These are phyloP conservation scores for Chondrostereum purpureum DNA, from an alignment of 1,284 basidiomycete species.

Conservation along the genomic window DNA sequence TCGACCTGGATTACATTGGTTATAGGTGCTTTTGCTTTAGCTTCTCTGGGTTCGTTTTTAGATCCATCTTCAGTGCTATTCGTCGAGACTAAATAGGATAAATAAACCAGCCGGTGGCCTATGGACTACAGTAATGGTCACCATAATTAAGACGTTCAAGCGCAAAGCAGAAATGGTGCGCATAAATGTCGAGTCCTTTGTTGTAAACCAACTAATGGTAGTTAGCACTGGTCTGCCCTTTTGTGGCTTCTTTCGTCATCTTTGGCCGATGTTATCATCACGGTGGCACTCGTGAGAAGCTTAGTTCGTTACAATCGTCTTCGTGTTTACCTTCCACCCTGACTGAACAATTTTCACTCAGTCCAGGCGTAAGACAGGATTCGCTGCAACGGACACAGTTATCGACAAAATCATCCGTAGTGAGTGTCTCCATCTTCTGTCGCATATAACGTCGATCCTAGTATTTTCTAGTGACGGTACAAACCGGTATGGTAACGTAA, in stretches of 20 bases:
- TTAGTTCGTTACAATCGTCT: too few species aligned
- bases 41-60: constrained; percentile 38
- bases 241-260: neutral
- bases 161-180: neutral
- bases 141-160: neutral
- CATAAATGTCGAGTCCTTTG: too few species aligned
- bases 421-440: constrained; percentile 18
- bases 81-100: too few species aligned
- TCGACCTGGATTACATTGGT: constrained; percentile 29
- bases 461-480: constrained; percentile 27
- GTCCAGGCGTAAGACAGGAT: constrained; percentile 33
- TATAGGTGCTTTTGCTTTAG: constrained; percentile 29
- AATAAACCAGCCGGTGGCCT: neutral
- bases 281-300: neutral
- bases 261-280: neutral
- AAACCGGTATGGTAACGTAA: constrained; percentile 31
- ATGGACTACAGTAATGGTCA: neutral
- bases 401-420: constrained; percentile 35
- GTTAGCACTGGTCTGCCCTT: neutral
- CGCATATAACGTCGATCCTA: constrained; percentile 6
- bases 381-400: constrained; percentile 22
- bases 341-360: too few species aligned
- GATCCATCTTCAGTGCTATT: too few species aligned
- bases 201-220: too few species aligned
- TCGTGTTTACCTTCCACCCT: too few species aligned